Evolutionary conservation across 371 early-diverging fungal species (phyloP).

Genomic region (Rhizopus sp.): DNA sequence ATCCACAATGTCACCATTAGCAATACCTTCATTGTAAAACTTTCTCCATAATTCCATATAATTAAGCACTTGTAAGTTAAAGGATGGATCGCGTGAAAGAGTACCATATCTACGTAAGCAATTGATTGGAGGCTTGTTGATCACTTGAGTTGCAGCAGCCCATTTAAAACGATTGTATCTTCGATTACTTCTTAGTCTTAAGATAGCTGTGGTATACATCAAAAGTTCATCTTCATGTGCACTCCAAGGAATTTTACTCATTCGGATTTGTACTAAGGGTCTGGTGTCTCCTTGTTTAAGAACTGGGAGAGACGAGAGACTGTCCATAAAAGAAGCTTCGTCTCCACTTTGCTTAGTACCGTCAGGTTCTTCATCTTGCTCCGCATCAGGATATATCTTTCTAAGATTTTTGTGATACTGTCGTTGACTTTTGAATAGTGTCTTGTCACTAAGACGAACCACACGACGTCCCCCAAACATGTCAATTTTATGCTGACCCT

Average conservation of each 20-base stretch:
- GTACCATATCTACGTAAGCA: slow-evolving; percentile 43
- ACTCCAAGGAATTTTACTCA: slow-evolving; percentile 30
- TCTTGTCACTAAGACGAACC: neutral
- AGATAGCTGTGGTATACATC: slow-evolving; percentile 38
- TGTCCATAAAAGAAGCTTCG: neutral
- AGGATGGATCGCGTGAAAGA: slow-evolving; percentile 7
- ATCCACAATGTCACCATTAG: slow-evolving; percentile 32
- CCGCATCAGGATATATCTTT: neutral
- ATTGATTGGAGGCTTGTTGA: slow-evolving; percentile 19
- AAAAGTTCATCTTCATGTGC: slow-evolving; percentile 54
- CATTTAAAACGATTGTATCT: slow-evolving; percentile 33
- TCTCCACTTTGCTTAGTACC: neutral
- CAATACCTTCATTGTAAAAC: slow-evolving; percentile 38
- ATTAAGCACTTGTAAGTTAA: too few species aligned
- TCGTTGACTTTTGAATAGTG: too few species aligned
- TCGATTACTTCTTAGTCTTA: slow-evolving; percentile 13
- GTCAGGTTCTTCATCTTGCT: neutral
- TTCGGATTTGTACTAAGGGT: neutral
- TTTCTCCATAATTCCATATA: slow-evolving; percentile 36
- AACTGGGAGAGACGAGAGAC: neutral
- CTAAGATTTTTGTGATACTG: neutral
- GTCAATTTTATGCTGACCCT: neutral
- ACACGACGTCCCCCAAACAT: slow-evolving; percentile 2
- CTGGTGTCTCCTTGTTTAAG: neutral
- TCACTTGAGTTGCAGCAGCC: slow-evolving; percentile 25